Conservation (phyloP, 2,329 filamentous ascomycete species). For the Aureobasidium leucospermi region DNA sequence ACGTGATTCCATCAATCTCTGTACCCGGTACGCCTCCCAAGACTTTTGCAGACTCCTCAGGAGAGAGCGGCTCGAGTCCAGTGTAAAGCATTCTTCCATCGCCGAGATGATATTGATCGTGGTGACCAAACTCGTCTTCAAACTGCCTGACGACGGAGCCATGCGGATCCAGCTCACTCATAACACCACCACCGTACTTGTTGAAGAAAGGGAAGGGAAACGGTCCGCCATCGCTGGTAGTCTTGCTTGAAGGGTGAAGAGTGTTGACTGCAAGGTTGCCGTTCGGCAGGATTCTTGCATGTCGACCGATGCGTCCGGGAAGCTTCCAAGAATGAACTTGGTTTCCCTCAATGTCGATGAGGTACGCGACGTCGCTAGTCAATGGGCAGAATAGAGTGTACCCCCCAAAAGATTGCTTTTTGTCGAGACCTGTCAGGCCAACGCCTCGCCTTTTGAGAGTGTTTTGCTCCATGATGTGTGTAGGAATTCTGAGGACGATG, state of each 20-base stretch:
- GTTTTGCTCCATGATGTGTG: constrained; percentile 35
- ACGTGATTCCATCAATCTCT: constrained; percentile 33
- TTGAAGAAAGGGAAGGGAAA: constrained; percentile 37
- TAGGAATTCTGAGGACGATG: background rate
- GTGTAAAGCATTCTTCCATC: constrained; percentile 39
- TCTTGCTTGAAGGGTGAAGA: constrained; percentile 33
- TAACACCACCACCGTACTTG: constrained; percentile 41
- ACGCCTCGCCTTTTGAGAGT: constrained; percentile 36
- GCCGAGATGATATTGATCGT: constrained; percentile 40
- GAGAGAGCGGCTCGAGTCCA: constrained; percentile 33
- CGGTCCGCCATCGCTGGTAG: background rate
- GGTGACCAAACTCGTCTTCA: constrained; percentile 37
- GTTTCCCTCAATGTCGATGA: constrained; percentile 35
- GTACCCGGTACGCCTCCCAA: constrained; percentile 35
- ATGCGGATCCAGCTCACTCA: constrained; percentile 34
- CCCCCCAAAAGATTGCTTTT: constrained; percentile 31
- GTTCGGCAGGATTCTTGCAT: constrained; percentile 38
- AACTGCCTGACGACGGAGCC: constrained; percentile 36
- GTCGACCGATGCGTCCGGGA: constrained; percentile 35
- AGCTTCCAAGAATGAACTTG: constrained; percentile 39
- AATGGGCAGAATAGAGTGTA: constrained; percentile 38
- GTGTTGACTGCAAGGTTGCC: constrained; percentile 40
- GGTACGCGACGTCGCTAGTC: constrained; percentile 33
- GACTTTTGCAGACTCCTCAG: constrained; percentile 30
- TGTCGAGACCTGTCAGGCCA: constrained; percentile 34